Evolutionary conservation across 2,329 filamentous ascomycete species (phyloP).

Genomic region (Leptographium galeiforme): DNA sequence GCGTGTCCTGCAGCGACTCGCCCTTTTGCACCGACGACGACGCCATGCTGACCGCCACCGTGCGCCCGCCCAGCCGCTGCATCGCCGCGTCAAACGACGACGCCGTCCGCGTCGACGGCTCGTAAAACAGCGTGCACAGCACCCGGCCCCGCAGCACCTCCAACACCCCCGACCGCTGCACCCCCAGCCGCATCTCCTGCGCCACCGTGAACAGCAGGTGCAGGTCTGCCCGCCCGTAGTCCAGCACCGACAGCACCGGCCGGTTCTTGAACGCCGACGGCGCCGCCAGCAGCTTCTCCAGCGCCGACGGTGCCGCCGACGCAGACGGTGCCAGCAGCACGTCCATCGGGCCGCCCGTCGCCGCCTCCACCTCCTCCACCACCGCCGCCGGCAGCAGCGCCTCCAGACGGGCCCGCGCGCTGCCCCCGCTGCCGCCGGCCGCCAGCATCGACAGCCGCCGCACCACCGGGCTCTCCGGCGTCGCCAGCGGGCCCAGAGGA

Average conservation of each 20-base stretch:
- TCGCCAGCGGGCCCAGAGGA: conserved; percentile 17
- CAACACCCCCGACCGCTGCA: conserved; percentile 81
- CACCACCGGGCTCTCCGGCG: conserved; percentile 20
- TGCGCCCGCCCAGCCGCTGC: conserved; percentile 89
- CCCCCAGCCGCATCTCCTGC: conserved; percentile 92
- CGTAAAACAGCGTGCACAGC: conserved; percentile 89
- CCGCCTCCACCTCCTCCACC: neutral
- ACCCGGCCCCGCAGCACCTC: conserved; percentile 77
- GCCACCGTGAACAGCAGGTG: conserved; percentile 93
- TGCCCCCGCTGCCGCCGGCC: neutral
- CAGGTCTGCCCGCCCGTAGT: conserved; percentile 77
- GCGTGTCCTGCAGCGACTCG: conserved; percentile 82
- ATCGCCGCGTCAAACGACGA: conserved; percentile 95
- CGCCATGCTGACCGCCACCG: conserved; percentile 66
- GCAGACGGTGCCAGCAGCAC: neutral
- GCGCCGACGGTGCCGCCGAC: conserved; percentile 11
- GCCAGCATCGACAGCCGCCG: conserved; percentile 10
- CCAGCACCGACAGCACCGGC: conserved; percentile 82
- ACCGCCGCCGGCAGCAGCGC: neutral
- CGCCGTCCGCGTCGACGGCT: conserved; percentile 91
- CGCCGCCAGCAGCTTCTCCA: conserved; percentile 60
- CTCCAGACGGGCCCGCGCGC: neutral
- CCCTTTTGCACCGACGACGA: conserved; percentile 89
- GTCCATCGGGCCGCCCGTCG: neutral
- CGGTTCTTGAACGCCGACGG: conserved; percentile 76